These are phyloP conservation scores for Trichoderma citrinoviride DNA, from an alignment of 2,329 filamentous ascomycete species.

Conservation along the genomic window DNA sequence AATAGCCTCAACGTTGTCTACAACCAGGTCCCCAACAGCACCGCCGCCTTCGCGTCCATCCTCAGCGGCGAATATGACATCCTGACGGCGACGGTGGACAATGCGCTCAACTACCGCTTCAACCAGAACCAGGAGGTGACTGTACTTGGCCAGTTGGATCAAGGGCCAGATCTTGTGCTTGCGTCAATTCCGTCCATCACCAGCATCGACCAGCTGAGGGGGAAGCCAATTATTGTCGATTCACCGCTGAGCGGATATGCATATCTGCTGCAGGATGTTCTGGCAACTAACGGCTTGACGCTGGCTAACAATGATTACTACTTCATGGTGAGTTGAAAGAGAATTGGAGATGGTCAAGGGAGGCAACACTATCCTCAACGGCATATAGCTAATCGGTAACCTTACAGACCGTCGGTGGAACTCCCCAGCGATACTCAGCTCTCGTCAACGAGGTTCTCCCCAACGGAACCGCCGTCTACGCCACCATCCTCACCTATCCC, in stretches of 20 bases:
- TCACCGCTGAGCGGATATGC: conserved; percentile 8
- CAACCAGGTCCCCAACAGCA: conserved; percentile 4
- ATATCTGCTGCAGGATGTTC: conserved; percentile 7
- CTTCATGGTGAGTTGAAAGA: background rate
- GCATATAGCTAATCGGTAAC: background rate
- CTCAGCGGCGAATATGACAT: conserved; percentile 10
- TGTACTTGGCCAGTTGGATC: background rate
- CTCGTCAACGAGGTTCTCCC: background rate
- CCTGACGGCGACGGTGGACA: conserved; percentile 8
- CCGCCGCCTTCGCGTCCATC: conserved; percentile 6
- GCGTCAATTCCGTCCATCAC: conserved; percentile 14
- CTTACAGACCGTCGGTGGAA: conserved; percentile 4
- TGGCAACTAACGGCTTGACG: background rate
- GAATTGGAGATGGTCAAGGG: background rate
- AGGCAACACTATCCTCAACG: background rate
- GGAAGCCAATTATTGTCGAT: conserved; percentile 11
- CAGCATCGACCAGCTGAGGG: conserved; percentile 9
- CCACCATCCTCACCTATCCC: conserved; percentile 14
- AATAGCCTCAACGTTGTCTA: conserved; percentile 8
- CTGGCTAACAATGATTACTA: conserved; percentile 3
- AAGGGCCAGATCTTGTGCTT: conserved; percentile 7
- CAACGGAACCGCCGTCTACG: conserved; percentile 7
- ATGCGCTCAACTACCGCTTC: conserved; percentile 14
- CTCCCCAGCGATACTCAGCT: background rate
- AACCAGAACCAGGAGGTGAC: conserved; percentile 15